Evolutionary conservation across 2,329 filamentous ascomycete genomes (phyloP).

Genomic region (Alternaria solani): DNA sequence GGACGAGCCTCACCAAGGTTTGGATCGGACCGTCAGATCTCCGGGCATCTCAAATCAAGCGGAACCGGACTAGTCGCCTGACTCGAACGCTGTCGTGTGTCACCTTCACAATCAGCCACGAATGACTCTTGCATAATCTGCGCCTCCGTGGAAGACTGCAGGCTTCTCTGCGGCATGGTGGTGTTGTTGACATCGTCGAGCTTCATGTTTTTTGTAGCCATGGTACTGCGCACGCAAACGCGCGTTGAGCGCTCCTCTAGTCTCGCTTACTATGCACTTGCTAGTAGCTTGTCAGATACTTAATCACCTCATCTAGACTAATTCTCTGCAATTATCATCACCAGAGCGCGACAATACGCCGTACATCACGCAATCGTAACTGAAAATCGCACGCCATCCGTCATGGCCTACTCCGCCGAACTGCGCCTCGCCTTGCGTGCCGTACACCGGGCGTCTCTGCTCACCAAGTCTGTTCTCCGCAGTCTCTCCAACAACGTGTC

Average conservation of each 20-base stretch:
- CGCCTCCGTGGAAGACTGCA: background rate
- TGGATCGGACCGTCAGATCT: constrained; percentile 11
- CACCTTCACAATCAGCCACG: background rate
- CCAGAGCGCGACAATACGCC: constrained; percentile 7
- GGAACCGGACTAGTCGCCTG: constrained; percentile 7
- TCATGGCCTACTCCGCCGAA: constrained; percentile 36
- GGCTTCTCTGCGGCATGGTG: background rate
- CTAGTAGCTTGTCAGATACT: constrained; percentile 11
- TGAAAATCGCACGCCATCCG: constrained; percentile 5
- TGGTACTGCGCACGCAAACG: background rate
- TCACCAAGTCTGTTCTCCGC: constrained; percentile 64
- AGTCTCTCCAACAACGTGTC: constrained; percentile 57
- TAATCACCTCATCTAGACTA: constrained; percentile 23
- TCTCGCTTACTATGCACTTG: constrained; percentile 27
- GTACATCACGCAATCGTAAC: constrained; percentile 11
- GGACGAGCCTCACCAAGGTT: background rate
- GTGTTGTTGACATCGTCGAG: constrained; percentile 1
- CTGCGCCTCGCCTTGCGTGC: constrained; percentile 49
- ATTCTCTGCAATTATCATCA: constrained; percentile 17
- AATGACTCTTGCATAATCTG: constrained; percentile 3
- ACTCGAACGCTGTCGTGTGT: constrained; percentile 3
- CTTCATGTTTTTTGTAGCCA: constrained; percentile 5
- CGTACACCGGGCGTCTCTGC: constrained; percentile 64
- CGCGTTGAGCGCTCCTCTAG: constrained; percentile 8
- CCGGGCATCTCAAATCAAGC: constrained; percentile 5